Conservation (phyloP, 176 grass and related monocot genomes). For the Oryza glaberrima region DNA sequence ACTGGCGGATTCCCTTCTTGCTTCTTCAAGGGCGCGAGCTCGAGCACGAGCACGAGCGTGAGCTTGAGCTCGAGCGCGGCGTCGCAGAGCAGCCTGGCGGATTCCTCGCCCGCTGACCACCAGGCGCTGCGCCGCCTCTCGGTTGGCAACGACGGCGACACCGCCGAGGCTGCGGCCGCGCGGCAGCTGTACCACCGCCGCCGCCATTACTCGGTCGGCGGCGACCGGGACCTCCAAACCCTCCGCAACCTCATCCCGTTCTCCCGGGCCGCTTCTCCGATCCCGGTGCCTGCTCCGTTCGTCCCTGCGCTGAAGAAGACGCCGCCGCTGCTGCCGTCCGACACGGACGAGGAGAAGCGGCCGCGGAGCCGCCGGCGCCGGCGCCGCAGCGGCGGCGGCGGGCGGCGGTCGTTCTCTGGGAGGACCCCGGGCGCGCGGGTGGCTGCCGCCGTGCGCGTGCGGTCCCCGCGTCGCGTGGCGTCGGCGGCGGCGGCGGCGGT, state of each 20-base stretch:
- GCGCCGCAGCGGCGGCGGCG: slow-evolving; percentile 4
- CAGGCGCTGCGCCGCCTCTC: slow-evolving; percentile 47
- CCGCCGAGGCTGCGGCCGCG: slow-evolving; percentile 11
- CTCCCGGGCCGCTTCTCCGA: slow-evolving; percentile 37
- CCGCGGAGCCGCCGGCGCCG: slow-evolving; percentile 28
- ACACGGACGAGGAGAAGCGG: slow-evolving; percentile 42
- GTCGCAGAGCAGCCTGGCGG: slow-evolving; percentile 22
- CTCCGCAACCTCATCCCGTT: slow-evolving; percentile 54
- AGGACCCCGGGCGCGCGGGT: slow-evolving; percentile 42
- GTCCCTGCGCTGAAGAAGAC: background rate
- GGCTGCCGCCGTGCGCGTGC: slow-evolving; percentile 34
- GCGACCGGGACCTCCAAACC: slow-evolving; percentile 45
- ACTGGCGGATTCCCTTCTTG: slow-evolving; percentile 4
- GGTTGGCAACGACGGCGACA: slow-evolving; percentile 39
- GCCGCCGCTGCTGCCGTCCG: slow-evolving; percentile 25
- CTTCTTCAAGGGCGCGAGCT: slow-evolving; percentile 2
- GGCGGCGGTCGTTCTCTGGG: slow-evolving; percentile 54
- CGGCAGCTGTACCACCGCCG: slow-evolving; percentile 33
- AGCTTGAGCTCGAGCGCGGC: background rate
- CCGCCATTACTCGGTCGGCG: slow-evolving; percentile 61
- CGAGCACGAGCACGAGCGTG: background rate
- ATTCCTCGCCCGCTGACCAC: background rate
- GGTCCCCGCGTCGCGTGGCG: slow-evolving; percentile 38
- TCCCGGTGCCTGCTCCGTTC: background rate
- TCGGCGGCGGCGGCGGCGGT: background rate